Evolutionary conservation across 1,284 basidiomycete genomes (phyloP).

Genomic region (Leccinum griseonigrum): DNA sequence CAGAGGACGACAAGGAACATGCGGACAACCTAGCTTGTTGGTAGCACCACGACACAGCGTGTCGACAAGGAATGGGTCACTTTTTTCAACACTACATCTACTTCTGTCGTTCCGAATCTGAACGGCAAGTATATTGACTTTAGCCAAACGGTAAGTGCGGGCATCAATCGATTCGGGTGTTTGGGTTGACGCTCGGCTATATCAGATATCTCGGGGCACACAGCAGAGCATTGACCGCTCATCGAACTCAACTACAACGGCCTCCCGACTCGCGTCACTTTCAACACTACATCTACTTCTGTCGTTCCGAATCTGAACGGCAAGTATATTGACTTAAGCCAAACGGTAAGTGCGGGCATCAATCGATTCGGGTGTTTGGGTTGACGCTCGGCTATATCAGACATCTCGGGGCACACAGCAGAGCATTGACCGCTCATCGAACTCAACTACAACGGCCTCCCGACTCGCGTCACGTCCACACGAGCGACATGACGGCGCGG

Average conservation of each 20-base stretch:
- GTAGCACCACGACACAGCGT: too few species aligned
- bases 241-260: conserved; percentile 62
- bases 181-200: not conserved
- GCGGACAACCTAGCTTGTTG: too few species aligned
- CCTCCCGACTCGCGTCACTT: conserved; percentile 67
- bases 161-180: too few species aligned
- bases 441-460: conserved; percentile 78
- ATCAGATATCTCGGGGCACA: conserved; percentile 91
- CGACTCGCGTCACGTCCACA: conserved; percentile 52
- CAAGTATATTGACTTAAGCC: conserved; percentile 27
- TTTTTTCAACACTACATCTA: too few species aligned
- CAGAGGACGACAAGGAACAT: too few species aligned
- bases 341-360: conserved; percentile 42
- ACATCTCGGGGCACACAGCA: conserved; percentile 94
- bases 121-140: too few species aligned
- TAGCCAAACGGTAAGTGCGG: conserved; percentile 48
- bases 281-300: too few species aligned
- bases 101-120: too few species aligned
- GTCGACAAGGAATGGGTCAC: too few species aligned
- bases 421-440: conserved; percentile 77
- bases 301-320: too few species aligned
- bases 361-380: not conserved
- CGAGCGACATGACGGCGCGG: conserved; percentile 42
- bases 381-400: conserved; percentile 39
- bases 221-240: conserved; percentile 89